phyloP scores from a whole-genome alignment of 352 stramenopile genomes.

The Blastocystis sp. region DNA sequence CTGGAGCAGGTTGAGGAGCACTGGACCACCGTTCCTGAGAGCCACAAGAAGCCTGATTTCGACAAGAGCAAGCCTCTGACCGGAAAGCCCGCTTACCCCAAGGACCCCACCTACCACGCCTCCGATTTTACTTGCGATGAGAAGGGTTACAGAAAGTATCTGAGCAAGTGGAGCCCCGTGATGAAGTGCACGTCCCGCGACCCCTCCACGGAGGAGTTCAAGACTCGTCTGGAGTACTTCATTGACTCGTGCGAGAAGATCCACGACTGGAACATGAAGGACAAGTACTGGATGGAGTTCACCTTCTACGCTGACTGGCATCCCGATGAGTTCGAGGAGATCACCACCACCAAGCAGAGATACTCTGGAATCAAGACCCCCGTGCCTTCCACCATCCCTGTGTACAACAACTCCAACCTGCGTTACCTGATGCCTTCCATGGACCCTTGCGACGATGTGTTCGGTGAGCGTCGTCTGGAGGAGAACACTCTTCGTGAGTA shows the following conservation, averaged over 20 bases:
- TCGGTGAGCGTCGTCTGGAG: background rate
- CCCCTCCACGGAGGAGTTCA: background rate
- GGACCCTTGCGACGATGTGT: background rate
- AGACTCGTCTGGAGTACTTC: background rate
- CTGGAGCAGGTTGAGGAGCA: constrained; percentile 1
- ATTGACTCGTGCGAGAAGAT: background rate
- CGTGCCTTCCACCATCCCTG: background rate
- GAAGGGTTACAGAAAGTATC: background rate
- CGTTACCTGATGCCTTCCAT: constrained; percentile 1
- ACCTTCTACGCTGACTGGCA: background rate
- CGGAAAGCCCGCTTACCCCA: constrained; percentile 2
- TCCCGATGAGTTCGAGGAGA: constrained; percentile 11
- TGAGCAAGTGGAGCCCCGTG: background rate
- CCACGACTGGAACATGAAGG: background rate
- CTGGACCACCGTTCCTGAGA: constrained; percentile 17
- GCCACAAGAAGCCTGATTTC: background rate
- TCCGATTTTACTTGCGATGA: background rate
- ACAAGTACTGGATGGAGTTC: background rate
- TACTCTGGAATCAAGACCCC: background rate
- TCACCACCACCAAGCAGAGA: background rate
- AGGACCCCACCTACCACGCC: background rate
- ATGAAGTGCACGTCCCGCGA: constrained; percentile 2
- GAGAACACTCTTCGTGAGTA: background rate
- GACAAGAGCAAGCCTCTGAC: constrained; percentile 33
- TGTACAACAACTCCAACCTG: background rate